Conservation (phyloP, 2,329 filamentous ascomycete species). For the Aspergillus pseudoglaucus region DNA sequence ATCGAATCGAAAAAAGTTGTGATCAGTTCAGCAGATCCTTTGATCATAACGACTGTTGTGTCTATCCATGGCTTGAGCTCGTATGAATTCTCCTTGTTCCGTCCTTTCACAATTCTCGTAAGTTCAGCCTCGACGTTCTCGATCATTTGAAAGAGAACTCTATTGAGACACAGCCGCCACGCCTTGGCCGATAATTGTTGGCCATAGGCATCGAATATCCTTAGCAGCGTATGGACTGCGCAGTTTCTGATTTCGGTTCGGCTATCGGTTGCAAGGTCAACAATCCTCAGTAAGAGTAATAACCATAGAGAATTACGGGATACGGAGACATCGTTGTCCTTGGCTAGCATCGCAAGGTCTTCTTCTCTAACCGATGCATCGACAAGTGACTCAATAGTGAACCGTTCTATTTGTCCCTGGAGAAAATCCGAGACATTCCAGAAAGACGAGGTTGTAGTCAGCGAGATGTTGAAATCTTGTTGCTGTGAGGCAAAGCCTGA, state of each 20-base stretch:
- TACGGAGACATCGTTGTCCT: constrained; percentile 52
- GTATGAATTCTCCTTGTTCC: constrained; percentile 17
- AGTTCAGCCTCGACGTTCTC: constrained; percentile 58
- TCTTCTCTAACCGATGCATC: constrained; percentile 49
- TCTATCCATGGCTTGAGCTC: constrained; percentile 59
- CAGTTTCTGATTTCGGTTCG: constrained; percentile 44
- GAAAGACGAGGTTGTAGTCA: constrained; percentile 92
- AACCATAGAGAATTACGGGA: constrained; percentile 41
- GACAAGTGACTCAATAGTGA: constrained; percentile 32
- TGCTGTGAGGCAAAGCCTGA: constrained; percentile 83
- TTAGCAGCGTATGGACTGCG: constrained; percentile 81
- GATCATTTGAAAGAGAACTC: constrained; percentile 72
- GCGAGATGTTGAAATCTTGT: constrained; percentile 88
- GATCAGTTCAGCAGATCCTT: constrained; percentile 65
- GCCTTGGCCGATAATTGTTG: constrained; percentile 69
- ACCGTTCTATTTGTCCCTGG: constrained; percentile 43
- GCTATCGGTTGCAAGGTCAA: constrained; percentile 34
- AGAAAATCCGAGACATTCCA: constrained; percentile 93
- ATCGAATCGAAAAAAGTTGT: constrained; percentile 71
- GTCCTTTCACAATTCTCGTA: constrained; percentile 9
- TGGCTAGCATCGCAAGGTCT: constrained; percentile 52
- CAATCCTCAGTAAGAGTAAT: constrained; percentile 33
- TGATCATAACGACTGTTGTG: constrained; percentile 67
- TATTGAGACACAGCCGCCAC: constrained; percentile 77
- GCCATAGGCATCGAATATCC: constrained; percentile 88